Percentiles rank a stretch among this genome's conserved stretches.
Evolutionary conservation across 1,139 yeast species (phyloP).

Genomic region (Suhomyces bokatorum): DNA sequence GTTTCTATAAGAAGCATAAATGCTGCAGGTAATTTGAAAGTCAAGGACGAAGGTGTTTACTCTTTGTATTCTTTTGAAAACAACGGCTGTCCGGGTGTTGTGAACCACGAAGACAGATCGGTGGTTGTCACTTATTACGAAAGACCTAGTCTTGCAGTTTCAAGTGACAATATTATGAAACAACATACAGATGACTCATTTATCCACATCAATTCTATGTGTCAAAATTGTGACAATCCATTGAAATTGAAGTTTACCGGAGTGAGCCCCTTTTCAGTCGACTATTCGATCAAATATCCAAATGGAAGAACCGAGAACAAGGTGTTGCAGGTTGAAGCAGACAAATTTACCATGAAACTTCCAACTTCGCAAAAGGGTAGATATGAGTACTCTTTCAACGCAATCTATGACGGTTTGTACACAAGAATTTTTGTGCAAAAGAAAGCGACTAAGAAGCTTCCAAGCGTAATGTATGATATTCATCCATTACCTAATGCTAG

Average conservation of each 20-base stretch:
- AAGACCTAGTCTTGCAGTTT: constrained; percentile 51
- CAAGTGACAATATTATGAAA: constrained; percentile 20
- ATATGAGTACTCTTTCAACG: constrained; percentile 61
- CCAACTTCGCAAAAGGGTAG: constrained; percentile 50
- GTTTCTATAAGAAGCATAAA: constrained; percentile 21
- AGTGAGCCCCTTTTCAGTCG: constrained; percentile 69
- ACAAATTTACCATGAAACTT: constrained; percentile 29
- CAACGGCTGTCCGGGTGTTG: constrained; percentile 67
- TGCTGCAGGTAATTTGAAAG: constrained; percentile 43
- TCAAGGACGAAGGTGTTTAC: constrained; percentile 63
- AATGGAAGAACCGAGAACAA: constrained; percentile 45
- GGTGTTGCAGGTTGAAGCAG: constrained; percentile 32
- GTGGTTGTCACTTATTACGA: constrained; percentile 52
- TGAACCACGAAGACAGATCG: constrained; percentile 30
- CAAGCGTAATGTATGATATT: constrained; percentile 60
- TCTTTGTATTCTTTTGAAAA: constrained; percentile 58
- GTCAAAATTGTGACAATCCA: constrained; percentile 33
- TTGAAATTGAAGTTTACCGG: constrained; percentile 47
- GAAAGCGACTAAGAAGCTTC: constrained; percentile 25
- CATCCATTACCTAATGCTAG: constrained; percentile 58
- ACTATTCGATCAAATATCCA: constrained; percentile 66
- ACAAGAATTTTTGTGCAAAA: constrained; percentile 45
- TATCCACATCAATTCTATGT: constrained; percentile 33
- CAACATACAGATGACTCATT: constrained; percentile 20
- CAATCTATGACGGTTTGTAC: constrained; percentile 68